Base-by-base conservation (phyloP, 2,329 filamentous ascomycete genomes). In the Aspergillus latus region DNA sequence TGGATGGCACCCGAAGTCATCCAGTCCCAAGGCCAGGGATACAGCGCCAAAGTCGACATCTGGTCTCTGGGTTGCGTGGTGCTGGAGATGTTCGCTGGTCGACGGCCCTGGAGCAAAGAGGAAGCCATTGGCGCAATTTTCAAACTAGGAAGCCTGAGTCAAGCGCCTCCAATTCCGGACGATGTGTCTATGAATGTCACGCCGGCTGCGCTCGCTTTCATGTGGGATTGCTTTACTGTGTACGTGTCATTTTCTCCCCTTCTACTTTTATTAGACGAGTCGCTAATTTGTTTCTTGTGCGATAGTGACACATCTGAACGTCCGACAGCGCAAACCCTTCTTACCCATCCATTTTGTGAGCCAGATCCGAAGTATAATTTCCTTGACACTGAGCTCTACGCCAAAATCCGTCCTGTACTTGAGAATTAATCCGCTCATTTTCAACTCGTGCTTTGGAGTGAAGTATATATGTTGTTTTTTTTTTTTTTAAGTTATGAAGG, bases 1-100 rank as follows among this genome's bases (percentile, higher is more conserved):
- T 99, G 94, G 94, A 99, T 99, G 94, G 94, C 94, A 0, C 94
- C 94, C 30, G 94, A 99, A 77, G 95, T 99, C 49, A 94, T 99
- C 61, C 88, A 93, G 43, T 93, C 91, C 1, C 89, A 96, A 69
- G 91, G 90, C 29, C 88, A 95, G 71, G 95, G 94, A 0, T 99
- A 99, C 77, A 91, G 87, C 59, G 94, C 94, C 70, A 99, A 99
- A 76, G 94, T 99, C 16, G 94, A 99, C 72, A 99, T 99, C 63
- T 99, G 94, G 94, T 94, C 89, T 43, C 83, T 99, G 32, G 94
- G 94, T 4, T 99, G 94, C 70, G 94, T 99, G 43, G 95, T 99
- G 49, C 80, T 99, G 32, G 94, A 99, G 76, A 99, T 99, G 94
- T 97, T 99, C 77, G 92, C 92, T 1, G 94, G 94, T 6, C 86